Base-by-base conservation (phyloP, 2,329 filamentous ascomycete genomes). In the Epichloe brachyelytri region DNA sequence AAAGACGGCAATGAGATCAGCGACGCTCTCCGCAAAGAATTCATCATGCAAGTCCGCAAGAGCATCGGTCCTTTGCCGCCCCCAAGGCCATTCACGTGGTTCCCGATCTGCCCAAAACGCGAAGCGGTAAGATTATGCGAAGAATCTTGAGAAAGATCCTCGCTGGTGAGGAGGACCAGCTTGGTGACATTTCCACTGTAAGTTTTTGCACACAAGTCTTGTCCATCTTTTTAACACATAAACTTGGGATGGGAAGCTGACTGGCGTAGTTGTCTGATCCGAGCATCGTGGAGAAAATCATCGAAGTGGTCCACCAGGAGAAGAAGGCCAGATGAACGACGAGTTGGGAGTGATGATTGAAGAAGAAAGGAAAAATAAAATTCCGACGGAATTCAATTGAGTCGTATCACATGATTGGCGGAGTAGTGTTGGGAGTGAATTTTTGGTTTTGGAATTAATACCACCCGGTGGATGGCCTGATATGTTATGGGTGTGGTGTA, bases 41-140 rank as follows among this genome's bases (percentile, higher is more conserved):
- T 97, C 56, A 82, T 95, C 60, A 77, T 94, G 68, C 93, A 97
- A 70, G 93, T 97, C 57, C 86, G 93, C 65, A 95, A 94, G 78
- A 94, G 88, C 58, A 98, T 98, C 64, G 93, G 93, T 12, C 93
- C 93, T 4, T 98, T 65, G 93, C 93, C 4, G 90, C 93, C 34
- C 93, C 93, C 57, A 98, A 97, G 77, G 86, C 85, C 19, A 84
- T 98, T 56, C 93, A 83, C 66, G 80, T 95, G 50, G 86, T 98
- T 43, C 85, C 89, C 3, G 93, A 98, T 66, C 79, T 98, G 57
- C 93, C 93, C 62, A 97, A 98, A 82, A 98, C 93, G 38, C 80
- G 93, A 60, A 95, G 87, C 60, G 93, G 93, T 58, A 98, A 98
- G 85, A 98, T 98, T 64, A 98, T 98, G 93, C 81, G 93, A 56